Evolutionary conservation across 1,139 yeast genomes (phyloP).

Genomic region (Suhomyces ambrosiae): DNA sequence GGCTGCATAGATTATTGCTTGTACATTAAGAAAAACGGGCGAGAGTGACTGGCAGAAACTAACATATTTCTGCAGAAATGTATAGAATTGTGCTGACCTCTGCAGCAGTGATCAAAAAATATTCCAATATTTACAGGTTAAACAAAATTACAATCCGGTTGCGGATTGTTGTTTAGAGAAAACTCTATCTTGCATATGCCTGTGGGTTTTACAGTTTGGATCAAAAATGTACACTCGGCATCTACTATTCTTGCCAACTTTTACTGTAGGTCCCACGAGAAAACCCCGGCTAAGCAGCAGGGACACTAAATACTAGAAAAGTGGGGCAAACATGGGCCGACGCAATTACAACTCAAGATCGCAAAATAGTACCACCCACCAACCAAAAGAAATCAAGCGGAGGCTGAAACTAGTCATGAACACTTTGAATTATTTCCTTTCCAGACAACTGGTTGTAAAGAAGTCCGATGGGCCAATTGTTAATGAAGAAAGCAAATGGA

Average conservation of each 20-base stretch:
- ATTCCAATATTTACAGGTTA: background rate
- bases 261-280: background rate
- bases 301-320: background rate
- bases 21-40: conserved; percentile 2
- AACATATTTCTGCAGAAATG: conserved; percentile 1
- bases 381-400: background rate
- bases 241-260: background rate
- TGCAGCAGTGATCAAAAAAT: background rate
- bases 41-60: background rate
- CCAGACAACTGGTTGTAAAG: background rate
- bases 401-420: background rate
- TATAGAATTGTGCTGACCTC: conserved; percentile 5
- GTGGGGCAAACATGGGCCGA: background rate
- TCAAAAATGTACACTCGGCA: background rate
- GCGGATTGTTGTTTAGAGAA: background rate
- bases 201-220: background rate
- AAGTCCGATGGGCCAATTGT: background rate
- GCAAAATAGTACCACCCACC: too few species aligned
- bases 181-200: background rate
- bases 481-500: too few species aligned
- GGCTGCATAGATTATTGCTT: background rate
- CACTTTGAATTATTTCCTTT: background rate
- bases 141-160: background rate
- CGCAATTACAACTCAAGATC: too few species aligned
- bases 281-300: background rate